Evolutionary conservation across 805 yeast genomes (phyloP), one percentile per base, ranked within the genome.

Genomic region (Tetrapisispora pingtungensis): DNA sequence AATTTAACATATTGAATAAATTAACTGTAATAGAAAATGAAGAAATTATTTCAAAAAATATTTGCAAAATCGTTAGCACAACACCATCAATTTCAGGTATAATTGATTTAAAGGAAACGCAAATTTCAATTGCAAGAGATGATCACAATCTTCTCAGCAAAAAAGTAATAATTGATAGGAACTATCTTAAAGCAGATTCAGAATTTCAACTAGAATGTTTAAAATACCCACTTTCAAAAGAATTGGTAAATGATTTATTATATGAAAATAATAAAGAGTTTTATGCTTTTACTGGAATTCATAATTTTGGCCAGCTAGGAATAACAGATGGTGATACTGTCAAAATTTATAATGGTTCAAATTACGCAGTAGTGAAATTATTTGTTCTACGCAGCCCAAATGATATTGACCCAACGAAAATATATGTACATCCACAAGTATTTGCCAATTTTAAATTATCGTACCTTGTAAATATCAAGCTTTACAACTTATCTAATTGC

Each of bases 381-480:
- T 58, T 58, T 48, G 48, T 59, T 7, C 18, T 58, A 1, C 30
- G 48, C 3, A 36, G 49, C 14, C 67, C 67, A 7, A 52, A 57
- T 42, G 37, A 47, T 18, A 49, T 52, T 30, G 39, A 41, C 4
- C 30, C 46, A 14, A 20, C 17, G 0, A 35, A 42, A 1, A 24
- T 61, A 6, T 59, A 56, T 41, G 50, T 51, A 0, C 52, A 53
- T 15, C 65, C 67, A 19, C 49, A 61, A 39, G 36, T 58, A 3
- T 44, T 52, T 31, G 49, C 56, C 3, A 43, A 44, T 17, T 58
- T 57, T 43, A 42, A 41, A n/a, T 41, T 40, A 12, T 20, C 26
- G 17, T 19, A 38, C 13, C 17, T 20, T 10, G 46, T 52, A 4
- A 34, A 34, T 7, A 41, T 57, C 12, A 36, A 45, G 7, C 49